Evolutionary conservation across 2,329 filamentous ascomycete genomes (phyloP), one percentile per base, ranked within the genome.

Genomic region (Neonectria sp.): DNA sequence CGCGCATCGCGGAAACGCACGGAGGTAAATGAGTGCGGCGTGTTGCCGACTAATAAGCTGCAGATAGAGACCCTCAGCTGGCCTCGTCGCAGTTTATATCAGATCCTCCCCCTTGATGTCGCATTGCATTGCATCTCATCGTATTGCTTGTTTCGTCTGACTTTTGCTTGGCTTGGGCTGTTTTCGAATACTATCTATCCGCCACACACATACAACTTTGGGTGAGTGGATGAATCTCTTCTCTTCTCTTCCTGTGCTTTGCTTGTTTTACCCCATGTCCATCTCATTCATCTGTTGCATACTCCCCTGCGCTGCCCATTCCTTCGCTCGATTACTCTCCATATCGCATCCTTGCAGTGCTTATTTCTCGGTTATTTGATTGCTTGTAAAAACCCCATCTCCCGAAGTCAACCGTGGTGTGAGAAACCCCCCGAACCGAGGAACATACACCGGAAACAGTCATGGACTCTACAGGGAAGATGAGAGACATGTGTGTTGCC

Each of bases 121-220:
- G 56, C 60, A 64, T 64, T 56, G 56, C 55, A 64, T 63, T 55
- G 55, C 60, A 63, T 67, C 37, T 21, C 25, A 29, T 17, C 15
- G 37, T n/a, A 9, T 52, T 62, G 46, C 45, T 33, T 40, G 62
- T 49, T 21, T 24, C 55, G 25, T 37, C 35, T 53, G 27, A 55
- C 35, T 45, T 43, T n/a, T 17, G 55, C 45, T 37, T 37, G 55
- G 25, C 46, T 51, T 55, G 33, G 27, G 13, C 21, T 35, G 29
- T 40, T 40, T 52, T 55, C 11, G 15, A 33, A 52, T 27, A 25
- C 25, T 11, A n/a, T 55, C 21, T 21, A 21, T 33, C n/a, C 3
- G 12, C 37, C 8, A 31, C 37, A 24, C 27, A 29, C 35, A 40
- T 21, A 40, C 29, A 37, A 15, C n/a, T 51, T 29, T 46, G 35